Conservation (phyloP, 768 basidiomycete genomes). For the Sporobolomyces roseus region DNA sequence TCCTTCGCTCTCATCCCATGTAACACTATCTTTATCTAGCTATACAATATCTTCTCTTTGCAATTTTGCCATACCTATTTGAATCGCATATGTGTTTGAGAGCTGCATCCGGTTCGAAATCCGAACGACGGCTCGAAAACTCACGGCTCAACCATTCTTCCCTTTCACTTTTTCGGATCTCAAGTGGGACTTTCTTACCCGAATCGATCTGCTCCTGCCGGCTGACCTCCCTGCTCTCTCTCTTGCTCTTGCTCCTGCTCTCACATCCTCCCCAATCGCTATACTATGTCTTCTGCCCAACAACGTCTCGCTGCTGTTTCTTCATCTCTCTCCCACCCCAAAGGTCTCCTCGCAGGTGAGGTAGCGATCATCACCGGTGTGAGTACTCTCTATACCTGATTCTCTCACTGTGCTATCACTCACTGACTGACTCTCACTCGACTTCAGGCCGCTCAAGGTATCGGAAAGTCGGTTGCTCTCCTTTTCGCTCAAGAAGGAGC, state of each 20-base stretch:
- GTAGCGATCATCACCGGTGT: slow-evolving; percentile 81
- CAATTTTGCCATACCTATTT: too few species aligned
- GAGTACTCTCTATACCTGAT: slow-evolving; percentile 35
- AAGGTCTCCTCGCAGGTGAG: slow-evolving; percentile 51
- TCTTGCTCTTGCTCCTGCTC: neutral
- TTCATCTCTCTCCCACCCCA: slow-evolving; percentile 16
- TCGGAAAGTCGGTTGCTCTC: slow-evolving; percentile 68
- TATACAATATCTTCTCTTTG: too few species aligned
- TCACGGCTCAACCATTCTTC: too few species aligned
- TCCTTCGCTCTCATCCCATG: too few species aligned
- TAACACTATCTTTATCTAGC: too few species aligned
- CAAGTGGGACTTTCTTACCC: too few species aligned
- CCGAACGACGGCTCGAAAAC: too few species aligned
- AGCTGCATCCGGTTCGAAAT: too few species aligned
- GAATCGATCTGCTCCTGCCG: neutral
- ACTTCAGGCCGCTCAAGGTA: slow-evolving; percentile 57
- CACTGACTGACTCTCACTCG: neutral
- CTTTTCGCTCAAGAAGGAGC: slow-evolving; percentile 83
- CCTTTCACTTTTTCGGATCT: too few species aligned
- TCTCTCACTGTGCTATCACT: neutral
- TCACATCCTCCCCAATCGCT: neutral
- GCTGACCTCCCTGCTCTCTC: neutral
- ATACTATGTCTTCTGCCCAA: slow-evolving; percentile 31
- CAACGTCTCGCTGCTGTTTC: slow-evolving; percentile 25
- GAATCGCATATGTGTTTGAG: too few species aligned